Conservation (phyloP, 225 moss, liverwort and hornwort genomes). For the Physcomitrium patens region DNA sequence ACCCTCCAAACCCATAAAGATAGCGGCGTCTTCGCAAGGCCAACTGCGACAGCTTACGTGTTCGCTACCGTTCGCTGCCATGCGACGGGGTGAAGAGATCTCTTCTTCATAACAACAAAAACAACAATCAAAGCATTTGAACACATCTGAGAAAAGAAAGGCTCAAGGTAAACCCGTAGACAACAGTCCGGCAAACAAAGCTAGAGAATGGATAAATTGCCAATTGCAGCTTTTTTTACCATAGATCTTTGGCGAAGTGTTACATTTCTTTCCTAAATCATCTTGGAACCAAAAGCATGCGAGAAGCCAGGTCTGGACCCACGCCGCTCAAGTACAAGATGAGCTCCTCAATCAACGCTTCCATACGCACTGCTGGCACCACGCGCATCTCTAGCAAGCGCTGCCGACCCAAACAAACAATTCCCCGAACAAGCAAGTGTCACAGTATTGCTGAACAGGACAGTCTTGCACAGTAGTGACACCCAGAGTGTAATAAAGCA, state of each 20-base stretch:
- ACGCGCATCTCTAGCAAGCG: conserved; percentile 65
- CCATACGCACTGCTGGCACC: conserved; percentile 53
- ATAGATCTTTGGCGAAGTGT: background rate
- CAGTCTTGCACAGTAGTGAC: background rate
- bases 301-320: conserved; percentile 75
- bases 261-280: conserved; percentile 38
- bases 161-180: conserved; percentile 10
- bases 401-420: conserved; percentile 52
- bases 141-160: background rate
- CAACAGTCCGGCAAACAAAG: background rate
- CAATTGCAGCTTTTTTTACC: conserved; percentile 12
- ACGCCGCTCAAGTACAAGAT: conserved; percentile 67
- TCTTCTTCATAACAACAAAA: conserved; percentile 6
- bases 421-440: conserved; percentile 7
- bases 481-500: conserved; percentile 17
- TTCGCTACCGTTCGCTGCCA: conserved; percentile 3
- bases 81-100: background rate
- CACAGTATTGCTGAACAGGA: conserved; percentile 10
- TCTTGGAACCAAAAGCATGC: conserved; percentile 74
- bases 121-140: background rate
- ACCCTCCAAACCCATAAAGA: background rate
- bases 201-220: conserved; percentile 2
- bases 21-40: background rate
- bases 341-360: conserved; percentile 59
- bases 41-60: background rate